phyloP scores from a whole-genome alignment of 2,329 filamentous ascomycete genomes.

The Ascochyta fabae region DNA sequence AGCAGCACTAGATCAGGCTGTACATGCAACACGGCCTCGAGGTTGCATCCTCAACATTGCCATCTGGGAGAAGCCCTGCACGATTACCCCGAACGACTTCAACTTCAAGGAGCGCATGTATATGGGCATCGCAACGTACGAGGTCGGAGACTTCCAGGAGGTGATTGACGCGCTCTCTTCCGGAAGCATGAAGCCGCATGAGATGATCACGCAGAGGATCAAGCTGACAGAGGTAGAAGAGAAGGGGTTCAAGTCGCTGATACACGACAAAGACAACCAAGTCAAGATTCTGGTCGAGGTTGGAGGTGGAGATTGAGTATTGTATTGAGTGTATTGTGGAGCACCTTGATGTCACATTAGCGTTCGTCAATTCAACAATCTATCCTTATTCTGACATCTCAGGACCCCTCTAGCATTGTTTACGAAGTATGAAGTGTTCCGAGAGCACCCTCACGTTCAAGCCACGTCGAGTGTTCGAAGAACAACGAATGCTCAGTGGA shows the following conservation, averaged over 20 bases:
- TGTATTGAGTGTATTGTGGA: slow-evolving; percentile 1
- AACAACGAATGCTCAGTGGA: slow-evolving; percentile 27
- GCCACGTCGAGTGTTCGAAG: slow-evolving; percentile 23
- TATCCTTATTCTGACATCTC: neutral
- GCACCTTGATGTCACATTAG: slow-evolving; percentile 15
- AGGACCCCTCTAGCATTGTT: neutral
- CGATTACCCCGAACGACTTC: slow-evolving; percentile 58
- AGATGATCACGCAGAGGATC: slow-evolving; percentile 59
- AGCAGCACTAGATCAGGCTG: slow-evolving; percentile 56
- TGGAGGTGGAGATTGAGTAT: slow-evolving; percentile 31
- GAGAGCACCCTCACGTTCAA: slow-evolving; percentile 29
- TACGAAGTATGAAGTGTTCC: slow-evolving; percentile 28
- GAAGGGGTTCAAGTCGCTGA: slow-evolving; percentile 55
- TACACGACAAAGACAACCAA: slow-evolving; percentile 58
- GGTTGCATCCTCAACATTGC: slow-evolving; percentile 63
- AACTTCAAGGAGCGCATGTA: slow-evolving; percentile 62
- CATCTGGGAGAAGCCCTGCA: slow-evolving; percentile 61
- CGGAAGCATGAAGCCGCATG: slow-evolving; percentile 52
- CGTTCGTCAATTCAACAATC: neutral
- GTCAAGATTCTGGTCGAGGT: slow-evolving; percentile 57
- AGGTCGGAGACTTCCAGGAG: slow-evolving; percentile 58
- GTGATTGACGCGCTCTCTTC: slow-evolving; percentile 54
- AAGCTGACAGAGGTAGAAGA: slow-evolving; percentile 55
- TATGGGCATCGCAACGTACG: slow-evolving; percentile 60
- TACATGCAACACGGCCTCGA: slow-evolving; percentile 57